A percentile compares a stretch with the other conserved stretches of the same genome.
Conservation (phyloP, 1,284 basidiomycete species). For the Marasmius fiardii region DNA sequence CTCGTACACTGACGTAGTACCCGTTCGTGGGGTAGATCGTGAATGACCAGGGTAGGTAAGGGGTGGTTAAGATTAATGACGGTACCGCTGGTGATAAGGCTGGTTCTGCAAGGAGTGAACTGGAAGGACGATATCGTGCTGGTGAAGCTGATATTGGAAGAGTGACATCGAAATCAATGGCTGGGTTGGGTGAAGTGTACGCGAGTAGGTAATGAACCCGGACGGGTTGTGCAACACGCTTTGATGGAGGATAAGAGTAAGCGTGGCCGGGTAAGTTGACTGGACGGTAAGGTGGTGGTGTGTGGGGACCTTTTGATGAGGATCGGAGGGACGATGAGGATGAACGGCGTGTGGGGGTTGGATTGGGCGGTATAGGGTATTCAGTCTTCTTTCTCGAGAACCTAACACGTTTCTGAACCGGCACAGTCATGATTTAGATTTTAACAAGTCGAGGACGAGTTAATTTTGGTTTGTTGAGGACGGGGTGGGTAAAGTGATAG, state of each 20-base stretch:
- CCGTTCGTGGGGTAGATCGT: slow-evolving; percentile 22
- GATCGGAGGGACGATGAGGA: slow-evolving; percentile 4
- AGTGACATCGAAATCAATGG: slow-evolving; percentile 26
- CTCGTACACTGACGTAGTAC: slow-evolving; percentile 28
- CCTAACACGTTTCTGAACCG: background rate
- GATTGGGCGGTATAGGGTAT: background rate
- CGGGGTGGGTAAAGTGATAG: too few relatives aligned
- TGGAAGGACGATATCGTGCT: slow-evolving; percentile 24
- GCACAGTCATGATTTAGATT: background rate
- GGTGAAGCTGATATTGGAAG: slow-evolving; percentile 26
- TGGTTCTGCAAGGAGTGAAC: slow-evolving; percentile 26
- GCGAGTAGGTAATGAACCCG: slow-evolving; percentile 30
- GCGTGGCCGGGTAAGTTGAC: slow-evolving; percentile 16
- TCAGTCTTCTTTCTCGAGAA: background rate
- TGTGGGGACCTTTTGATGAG: slow-evolving; percentile 23
- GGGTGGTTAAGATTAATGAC: slow-evolving; percentile 24
- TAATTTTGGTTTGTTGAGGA: too few relatives aligned
- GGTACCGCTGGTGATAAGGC: slow-evolving; percentile 32
- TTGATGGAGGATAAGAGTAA: slow-evolving; percentile 9
- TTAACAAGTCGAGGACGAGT: too few relatives aligned
- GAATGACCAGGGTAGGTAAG: slow-evolving; percentile 31
- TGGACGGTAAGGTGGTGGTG: slow-evolving; percentile 24
- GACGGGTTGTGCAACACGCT: background rate
- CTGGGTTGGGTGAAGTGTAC: slow-evolving; percentile 26
- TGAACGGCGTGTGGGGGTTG: background rate